Conservation (phyloP, 306 rosid species). For the Macrotyloma uniflorum region DNA sequence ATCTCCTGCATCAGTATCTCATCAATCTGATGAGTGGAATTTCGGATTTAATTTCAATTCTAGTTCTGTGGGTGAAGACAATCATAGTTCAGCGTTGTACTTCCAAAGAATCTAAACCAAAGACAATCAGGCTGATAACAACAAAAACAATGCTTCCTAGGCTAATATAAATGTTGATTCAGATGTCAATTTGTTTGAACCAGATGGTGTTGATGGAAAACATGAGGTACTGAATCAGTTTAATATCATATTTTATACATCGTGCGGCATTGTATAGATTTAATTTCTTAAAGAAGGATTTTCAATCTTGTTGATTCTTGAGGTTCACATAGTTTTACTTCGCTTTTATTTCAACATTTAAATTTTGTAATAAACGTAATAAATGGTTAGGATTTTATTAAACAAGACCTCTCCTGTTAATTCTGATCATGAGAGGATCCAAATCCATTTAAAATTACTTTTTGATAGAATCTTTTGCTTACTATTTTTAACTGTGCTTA, state of each 20-base stretch:
- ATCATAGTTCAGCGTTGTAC: constrained; percentile 41
- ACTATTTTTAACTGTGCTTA: background rate
- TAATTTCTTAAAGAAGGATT: background rate
- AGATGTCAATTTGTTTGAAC: constrained; percentile 47
- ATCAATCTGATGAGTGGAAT: constrained; percentile 50
- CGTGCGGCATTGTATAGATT: constrained; percentile 20
- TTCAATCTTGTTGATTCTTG: constrained; percentile 34
- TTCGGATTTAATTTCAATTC: constrained; percentile 52
- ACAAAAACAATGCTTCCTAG: constrained; percentile 40
- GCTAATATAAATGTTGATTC: constrained; percentile 40
- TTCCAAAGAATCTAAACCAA: constrained; percentile 20
- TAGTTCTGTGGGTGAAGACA: constrained; percentile 41
- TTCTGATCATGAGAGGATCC: too few species aligned
- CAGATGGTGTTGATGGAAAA: constrained; percentile 45
- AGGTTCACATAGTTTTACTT: background rate
- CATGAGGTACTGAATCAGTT: constrained; percentile 50
- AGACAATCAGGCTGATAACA: constrained; percentile 39
- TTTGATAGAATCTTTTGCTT: background rate
- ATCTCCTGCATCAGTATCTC: constrained; percentile 47
- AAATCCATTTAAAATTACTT: background rate
- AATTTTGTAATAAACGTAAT: too few species aligned
- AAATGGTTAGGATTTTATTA: too few species aligned
- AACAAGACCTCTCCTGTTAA: too few species aligned
- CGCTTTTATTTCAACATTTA: too few species aligned
- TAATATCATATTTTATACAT: constrained; percentile 30